Conservation (phyloP, 768 basidiomycete species). For the Calvatia gigantea region DNA sequence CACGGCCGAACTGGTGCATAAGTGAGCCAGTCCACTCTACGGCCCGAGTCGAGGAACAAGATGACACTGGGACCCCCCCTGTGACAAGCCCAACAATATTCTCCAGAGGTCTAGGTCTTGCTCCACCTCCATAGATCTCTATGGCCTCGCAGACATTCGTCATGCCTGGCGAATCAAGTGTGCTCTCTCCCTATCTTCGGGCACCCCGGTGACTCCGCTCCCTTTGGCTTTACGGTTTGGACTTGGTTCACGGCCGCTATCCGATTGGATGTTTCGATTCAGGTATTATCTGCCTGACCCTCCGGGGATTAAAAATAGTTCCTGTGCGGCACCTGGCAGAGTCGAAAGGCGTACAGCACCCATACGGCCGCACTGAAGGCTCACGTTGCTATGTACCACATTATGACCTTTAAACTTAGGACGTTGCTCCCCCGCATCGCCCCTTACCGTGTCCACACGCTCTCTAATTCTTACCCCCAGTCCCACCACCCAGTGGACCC, state of each 20-base stretch:
- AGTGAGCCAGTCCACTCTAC: neutral
- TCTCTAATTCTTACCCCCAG: no score
- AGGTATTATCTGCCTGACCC: no score
- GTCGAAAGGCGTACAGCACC: no score
- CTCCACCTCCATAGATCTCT: neutral
- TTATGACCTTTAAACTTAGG: no score
- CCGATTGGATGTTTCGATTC: neutral
- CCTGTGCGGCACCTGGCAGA: no score
- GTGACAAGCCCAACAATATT: constrained; percentile 1
- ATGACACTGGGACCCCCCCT: neutral
- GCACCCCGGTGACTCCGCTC: neutral
- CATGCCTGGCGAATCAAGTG: neutral
- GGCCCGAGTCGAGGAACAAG: neutral
- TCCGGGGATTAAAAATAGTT: no score
- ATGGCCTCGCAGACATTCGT: neutral
- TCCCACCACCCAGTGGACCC: no score
- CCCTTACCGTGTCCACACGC: no score
- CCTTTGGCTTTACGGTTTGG: neutral
- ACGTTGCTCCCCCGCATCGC: no score
- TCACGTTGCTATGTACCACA: no score
- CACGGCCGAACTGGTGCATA: constrained; percentile 10
- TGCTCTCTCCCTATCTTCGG: neutral
- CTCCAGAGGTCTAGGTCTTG: neutral
- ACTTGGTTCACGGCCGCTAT: neutral
- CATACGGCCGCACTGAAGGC: no score